A percentile compares a stretch with the other conserved stretches of the same genome.
Conservation (phyloP, 2,329 filamentous ascomycete species). For the Ploettnerulaceae sp. region DNA sequence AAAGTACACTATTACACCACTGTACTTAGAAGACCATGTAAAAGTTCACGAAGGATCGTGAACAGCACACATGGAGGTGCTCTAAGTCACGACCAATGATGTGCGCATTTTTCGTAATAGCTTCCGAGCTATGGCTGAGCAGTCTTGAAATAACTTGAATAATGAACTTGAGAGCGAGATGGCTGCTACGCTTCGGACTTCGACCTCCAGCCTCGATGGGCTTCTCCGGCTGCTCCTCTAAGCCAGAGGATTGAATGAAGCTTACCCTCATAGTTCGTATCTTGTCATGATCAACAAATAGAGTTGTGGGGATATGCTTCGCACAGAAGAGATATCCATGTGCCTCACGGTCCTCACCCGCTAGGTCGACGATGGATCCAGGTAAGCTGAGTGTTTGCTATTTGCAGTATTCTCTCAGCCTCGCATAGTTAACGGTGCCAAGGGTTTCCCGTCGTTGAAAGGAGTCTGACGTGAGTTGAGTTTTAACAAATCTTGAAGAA, state of each 20-base stretch:
- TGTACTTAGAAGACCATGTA: neutral
- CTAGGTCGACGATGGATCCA: neutral
- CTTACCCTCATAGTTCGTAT: neutral
- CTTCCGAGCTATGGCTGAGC: neutral
- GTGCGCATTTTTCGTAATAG: neutral
- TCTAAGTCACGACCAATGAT: constrained; percentile 2
- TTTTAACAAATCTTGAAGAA: neutral
- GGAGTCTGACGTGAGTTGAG: neutral
- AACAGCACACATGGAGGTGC: constrained; percentile 5
- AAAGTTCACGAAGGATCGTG: constrained; percentile 1
- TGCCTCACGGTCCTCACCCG: neutral
- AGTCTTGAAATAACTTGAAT: neutral
- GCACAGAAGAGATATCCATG: neutral
- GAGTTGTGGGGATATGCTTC: neutral
- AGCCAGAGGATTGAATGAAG: neutral
- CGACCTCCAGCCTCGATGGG: neutral
- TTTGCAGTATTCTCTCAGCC: neutral
- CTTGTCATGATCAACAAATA: neutral
- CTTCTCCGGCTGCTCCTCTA: neutral
- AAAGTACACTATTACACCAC: neutral
- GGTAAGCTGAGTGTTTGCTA: neutral
- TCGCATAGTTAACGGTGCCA: neutral
- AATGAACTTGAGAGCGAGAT: neutral
- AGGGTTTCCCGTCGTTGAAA: neutral
- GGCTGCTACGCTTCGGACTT: constrained; percentile 4